Evolutionary conservation across 164 flowering plant species (phyloP).

Genomic region (Aristolochia fimbriata): DNA sequence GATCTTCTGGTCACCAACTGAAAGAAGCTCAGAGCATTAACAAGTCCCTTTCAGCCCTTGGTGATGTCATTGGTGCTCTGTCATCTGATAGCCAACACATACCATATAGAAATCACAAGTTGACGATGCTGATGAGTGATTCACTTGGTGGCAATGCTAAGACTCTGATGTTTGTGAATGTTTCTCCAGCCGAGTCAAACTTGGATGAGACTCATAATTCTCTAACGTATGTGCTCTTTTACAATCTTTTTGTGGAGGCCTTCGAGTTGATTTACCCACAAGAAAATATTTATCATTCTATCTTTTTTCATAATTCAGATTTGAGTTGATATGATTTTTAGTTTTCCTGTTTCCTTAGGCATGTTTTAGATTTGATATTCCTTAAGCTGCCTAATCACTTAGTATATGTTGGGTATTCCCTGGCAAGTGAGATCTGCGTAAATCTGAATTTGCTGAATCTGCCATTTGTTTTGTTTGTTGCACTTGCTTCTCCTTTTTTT

Average conservation of each 20-base stretch:
- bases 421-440: too few relatives aligned
- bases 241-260: not conserved
- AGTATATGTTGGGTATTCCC: too few relatives aligned
- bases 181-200: constrained; percentile 95
- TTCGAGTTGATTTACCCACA: not conserved
- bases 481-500: too few relatives aligned
- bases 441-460: too few relatives aligned
- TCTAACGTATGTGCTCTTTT: constrained; percentile 43
- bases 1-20: constrained; percentile 80
- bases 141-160: constrained; percentile 99
- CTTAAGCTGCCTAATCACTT: too few relatives aligned
- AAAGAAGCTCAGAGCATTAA: constrained; percentile 99
- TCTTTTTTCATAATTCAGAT: too few relatives aligned
- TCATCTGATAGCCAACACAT: constrained; percentile 80
- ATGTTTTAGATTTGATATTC: too few relatives aligned
- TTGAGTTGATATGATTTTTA: too few relatives aligned
- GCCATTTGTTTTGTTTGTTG: too few relatives aligned
- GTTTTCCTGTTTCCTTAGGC: too few relatives aligned
- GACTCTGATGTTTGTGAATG: constrained; percentile 91
- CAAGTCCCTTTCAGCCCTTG: constrained; percentile 95
- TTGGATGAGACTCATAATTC: constrained; percentile 92
- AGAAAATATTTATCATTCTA: not conserved
- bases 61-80: constrained; percentile 93
- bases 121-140: constrained; percentile 99
- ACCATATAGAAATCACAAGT: constrained; percentile 91